Evolutionary conservation across 345 rosid genomes (phyloP).

Genomic region (Turnera subulata): DNA sequence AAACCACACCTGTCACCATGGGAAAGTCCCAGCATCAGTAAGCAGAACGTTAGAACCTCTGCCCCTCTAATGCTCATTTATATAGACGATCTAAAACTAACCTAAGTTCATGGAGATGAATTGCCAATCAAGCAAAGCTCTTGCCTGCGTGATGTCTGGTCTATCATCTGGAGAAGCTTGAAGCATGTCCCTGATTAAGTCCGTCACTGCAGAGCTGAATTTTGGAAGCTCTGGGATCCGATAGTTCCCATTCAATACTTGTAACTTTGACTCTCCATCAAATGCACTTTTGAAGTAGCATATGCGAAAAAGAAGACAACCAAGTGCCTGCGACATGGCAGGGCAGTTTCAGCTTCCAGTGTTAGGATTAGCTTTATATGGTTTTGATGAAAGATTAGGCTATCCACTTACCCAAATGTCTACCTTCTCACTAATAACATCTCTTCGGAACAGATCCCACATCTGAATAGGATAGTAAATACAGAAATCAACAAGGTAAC

Average conservation of each 20-base stretch:
- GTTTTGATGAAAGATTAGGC: constrained; percentile 6
- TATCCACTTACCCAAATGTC: constrained; percentile 86
- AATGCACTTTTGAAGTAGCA: constrained; percentile 93
- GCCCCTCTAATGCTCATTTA: constrained; percentile 22
- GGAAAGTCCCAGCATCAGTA: constrained; percentile 49
- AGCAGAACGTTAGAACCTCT: constrained; percentile 39
- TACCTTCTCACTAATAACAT: constrained; percentile 88
- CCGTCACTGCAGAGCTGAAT: constrained; percentile 57
- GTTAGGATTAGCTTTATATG: neutral
- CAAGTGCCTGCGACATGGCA: constrained; percentile 69
- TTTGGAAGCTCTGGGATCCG: constrained; percentile 82
- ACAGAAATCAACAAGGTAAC: constrained; percentile 23
- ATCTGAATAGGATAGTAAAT: constrained; percentile 53
- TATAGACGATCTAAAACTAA: constrained; percentile 57
- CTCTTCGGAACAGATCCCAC: constrained; percentile 95
- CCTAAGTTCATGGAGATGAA: constrained; percentile 72
- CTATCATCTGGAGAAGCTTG: constrained; percentile 87
- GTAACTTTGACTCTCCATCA: constrained; percentile 97
- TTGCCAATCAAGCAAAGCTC: constrained; percentile 73
- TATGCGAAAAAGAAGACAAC: constrained; percentile 91
- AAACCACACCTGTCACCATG: constrained; percentile 83
- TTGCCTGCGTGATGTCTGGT: constrained; percentile 98
- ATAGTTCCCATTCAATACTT: constrained; percentile 88
- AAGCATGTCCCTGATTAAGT: constrained; percentile 84
- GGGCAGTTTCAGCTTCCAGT: constrained; percentile 16